These are phyloP conservation scores for Glonium stellatum DNA, from an alignment of 495 filamentous ascomycete genomes.

Conservation along the genomic window DNA sequence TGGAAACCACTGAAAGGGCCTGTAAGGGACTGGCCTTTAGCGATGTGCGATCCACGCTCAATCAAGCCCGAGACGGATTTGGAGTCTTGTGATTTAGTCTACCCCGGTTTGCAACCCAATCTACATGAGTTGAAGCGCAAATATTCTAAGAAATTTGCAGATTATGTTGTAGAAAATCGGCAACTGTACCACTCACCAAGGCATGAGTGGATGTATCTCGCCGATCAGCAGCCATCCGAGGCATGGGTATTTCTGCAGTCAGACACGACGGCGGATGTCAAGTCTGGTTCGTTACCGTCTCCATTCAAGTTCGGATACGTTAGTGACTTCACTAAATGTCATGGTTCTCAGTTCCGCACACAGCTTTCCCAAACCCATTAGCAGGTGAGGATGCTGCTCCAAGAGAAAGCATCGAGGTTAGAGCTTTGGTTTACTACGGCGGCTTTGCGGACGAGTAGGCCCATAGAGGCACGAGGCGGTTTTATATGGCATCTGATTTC, in stretches of 20 bases:
- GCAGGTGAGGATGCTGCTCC: not conserved
- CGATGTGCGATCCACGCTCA: conserved; percentile 1
- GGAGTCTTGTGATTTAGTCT: conserved; percentile 5
- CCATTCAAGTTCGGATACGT: too few relatives aligned
- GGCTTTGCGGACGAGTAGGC: conserved; percentile 1
- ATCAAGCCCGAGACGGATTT: conserved; percentile 4
- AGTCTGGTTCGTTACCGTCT: not conserved
- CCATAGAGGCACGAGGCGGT: too few relatives aligned
- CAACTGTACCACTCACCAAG: not conserved
- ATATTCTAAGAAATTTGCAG: not conserved
- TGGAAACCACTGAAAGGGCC: conserved; percentile 6
- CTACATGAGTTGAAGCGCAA: too few relatives aligned
- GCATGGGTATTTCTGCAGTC: conserved; percentile 9
- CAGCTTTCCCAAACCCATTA: not conserved
- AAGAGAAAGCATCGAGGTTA: conserved; percentile 10
- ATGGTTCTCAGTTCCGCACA: not conserved
- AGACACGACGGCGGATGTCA: not conserved
- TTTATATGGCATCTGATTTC: too few relatives aligned
- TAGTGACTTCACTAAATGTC: too few relatives aligned
- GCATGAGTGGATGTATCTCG: conserved; percentile 6
- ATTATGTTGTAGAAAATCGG: conserved; percentile 9
- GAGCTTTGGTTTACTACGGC: conserved; percentile 5
- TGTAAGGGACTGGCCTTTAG: conserved; percentile 7
- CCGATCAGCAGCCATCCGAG: conserved; percentile 4
- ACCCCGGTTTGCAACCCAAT: not conserved